Percentiles rank a stretch among this genome's conserved stretches.
phyloP scores from a whole-genome alignment of 2,329 filamentous ascomycete species.

The Scedosporium aurantiacum region DNA sequence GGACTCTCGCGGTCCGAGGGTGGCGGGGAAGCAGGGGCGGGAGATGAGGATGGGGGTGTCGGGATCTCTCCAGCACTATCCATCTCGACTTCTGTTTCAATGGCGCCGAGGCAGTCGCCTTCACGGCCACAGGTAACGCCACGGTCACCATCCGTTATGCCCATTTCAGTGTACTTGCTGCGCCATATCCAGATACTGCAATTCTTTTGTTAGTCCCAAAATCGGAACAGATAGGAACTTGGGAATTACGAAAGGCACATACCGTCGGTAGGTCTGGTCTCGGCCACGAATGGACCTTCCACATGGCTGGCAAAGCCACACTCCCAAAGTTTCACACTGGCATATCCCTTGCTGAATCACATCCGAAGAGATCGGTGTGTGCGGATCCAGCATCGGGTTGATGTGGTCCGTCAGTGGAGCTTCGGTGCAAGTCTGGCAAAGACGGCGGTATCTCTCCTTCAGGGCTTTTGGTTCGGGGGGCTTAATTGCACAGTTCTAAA shows the following conservation, averaged over 20 bases:
- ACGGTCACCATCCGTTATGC: conserved; percentile 78
- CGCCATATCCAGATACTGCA: conserved; percentile 81
- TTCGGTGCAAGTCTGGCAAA: conserved; percentile 66
- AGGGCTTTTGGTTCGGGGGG: conserved; percentile 58
- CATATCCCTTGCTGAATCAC: conserved; percentile 46
- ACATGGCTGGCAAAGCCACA: conserved; percentile 83
- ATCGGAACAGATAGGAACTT: not conserved
- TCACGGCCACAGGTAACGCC: conserved; percentile 83
- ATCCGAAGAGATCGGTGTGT: conserved; percentile 38
- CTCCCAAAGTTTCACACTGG: conserved; percentile 40
- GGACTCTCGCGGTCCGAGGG: conserved; percentile 7
- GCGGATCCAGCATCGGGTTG: conserved; percentile 30
- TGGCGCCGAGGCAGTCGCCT: conserved; percentile 61
- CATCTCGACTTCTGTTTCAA: conserved; percentile 70
- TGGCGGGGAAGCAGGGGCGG: conserved; percentile 10
- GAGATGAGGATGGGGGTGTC: conserved; percentile 10
- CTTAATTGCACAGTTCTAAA: conserved; percentile 81
- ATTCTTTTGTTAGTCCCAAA: not conserved
- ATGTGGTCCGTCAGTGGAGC: conserved; percentile 53
- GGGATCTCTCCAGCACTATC: conserved; percentile 67
- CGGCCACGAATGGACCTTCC: conserved; percentile 56
- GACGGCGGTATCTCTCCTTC: conserved; percentile 65
- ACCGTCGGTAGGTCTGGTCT: conserved; percentile 50
- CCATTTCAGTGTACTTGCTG: conserved; percentile 70
- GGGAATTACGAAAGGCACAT: conserved; percentile 13